These are phyloP conservation scores for Fraxinus cuspidata DNA, from an alignment of 257 asterid genomes.

Conservation along the genomic window DNA sequence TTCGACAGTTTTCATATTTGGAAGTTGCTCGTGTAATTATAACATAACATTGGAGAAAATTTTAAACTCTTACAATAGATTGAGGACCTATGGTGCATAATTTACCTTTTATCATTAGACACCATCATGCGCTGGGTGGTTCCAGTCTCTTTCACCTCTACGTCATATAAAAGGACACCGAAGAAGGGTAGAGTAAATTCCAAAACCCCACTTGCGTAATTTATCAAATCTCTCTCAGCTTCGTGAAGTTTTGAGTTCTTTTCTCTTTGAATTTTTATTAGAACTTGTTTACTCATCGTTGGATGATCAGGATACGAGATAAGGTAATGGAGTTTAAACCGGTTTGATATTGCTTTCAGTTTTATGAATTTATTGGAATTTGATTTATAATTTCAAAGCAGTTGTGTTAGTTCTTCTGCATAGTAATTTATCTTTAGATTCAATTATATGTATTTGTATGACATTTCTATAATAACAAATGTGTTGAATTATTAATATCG, in stretches of 20 bases:
- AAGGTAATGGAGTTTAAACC: constrained; percentile 15
- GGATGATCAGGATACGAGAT: constrained; percentile 16
- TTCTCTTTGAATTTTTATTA: neutral
- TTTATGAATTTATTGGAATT: neutral
- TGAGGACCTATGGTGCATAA: neutral
- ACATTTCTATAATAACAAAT: neutral
- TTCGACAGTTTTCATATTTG: no score
- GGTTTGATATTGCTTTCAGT: neutral
- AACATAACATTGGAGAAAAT: neutral
- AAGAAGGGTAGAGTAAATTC: neutral
- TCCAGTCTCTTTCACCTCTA: neutral
- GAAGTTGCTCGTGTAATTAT: no score
- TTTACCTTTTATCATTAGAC: neutral
- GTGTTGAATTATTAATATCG: neutral
- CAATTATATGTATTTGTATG: neutral
- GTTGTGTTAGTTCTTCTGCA: neutral
- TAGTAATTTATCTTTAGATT: neutral
- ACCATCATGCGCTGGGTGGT: neutral
- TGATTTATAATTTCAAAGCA: constrained; percentile 4
- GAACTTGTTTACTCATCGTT: neutral
- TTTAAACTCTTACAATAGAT: neutral
- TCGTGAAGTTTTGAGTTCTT: neutral
- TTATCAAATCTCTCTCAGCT: neutral
- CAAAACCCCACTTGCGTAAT: neutral
- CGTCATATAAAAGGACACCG: neutral